phyloP scores from a whole-genome alignment of 2,329 filamentous ascomycete genomes.

The Thielaviopsis populi region DNA sequence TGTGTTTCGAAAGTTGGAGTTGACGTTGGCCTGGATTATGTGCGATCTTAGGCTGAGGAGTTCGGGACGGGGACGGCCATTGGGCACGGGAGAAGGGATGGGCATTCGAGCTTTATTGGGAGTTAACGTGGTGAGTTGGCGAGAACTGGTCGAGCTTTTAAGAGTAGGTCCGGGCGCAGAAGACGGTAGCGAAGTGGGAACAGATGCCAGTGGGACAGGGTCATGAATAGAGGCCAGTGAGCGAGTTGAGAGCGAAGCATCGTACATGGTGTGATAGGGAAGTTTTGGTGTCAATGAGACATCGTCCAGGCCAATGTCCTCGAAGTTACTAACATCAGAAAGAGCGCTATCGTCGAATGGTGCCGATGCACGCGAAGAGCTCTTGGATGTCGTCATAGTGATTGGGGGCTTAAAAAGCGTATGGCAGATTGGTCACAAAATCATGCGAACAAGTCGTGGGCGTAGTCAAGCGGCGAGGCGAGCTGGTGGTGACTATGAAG shows the following conservation, averaged over 20 bases:
- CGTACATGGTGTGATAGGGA: slow-evolving; percentile 5
- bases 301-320: slow-evolving; percentile 80
- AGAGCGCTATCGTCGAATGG: slow-evolving; percentile 59
- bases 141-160: slow-evolving; percentile 11
- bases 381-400: slow-evolving; percentile 68
- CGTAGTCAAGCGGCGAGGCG: not conserved
- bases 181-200: not conserved
- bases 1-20: slow-evolving; percentile 37
- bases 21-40: slow-evolving; percentile 30
- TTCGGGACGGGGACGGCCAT: slow-evolving; percentile 19
- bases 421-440: not conserved
- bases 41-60: slow-evolving; percentile 32
- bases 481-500: not conserved
- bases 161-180: slow-evolving; percentile 7
- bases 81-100: slow-evolving; percentile 22
- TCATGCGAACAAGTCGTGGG: not conserved
- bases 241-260: slow-evolving; percentile 22
- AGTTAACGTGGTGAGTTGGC: slow-evolving; percentile 11
- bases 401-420: not conserved
- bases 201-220: slow-evolving; percentile 21
- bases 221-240: slow-evolving; percentile 22
- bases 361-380: slow-evolving; percentile 72
- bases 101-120: slow-evolving; percentile 19
- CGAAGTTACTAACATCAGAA: slow-evolving; percentile 68
- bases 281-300: slow-evolving; percentile 25